Base-by-base conservation (phyloP, 1,284 basidiomycete genomes). In the Puccinia polysora region DNA sequence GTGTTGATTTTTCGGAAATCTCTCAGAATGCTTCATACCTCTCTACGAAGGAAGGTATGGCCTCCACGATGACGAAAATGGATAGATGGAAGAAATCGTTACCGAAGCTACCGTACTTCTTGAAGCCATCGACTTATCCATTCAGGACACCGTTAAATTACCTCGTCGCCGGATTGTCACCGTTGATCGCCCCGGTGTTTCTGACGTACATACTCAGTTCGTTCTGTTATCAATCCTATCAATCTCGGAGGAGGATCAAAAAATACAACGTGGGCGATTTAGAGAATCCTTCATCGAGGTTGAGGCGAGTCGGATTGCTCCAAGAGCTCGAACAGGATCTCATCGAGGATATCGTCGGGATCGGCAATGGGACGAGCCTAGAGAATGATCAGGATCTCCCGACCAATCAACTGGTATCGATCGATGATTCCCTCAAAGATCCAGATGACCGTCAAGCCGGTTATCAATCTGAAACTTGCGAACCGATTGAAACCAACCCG, bases 101-200 rank as follows among this genome's bases (percentile, higher is more conserved):
- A 45, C 65, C 65, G 4, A 68, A 58, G 28, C 30, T 58, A 38
- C 65, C 65, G 18, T 68, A 58, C 25, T 68, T 68, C 65, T 32
- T 58, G 1, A 68, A 59, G 38, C 65, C 65, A 28, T 58, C 65
- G 8, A 68, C 65, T 15, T 68, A 68, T 47, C 53, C 65, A 1
- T 68, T 58, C 32, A 36, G 40, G 28, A 28, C 40, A 34, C 65
- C 65, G 10, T 56, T 56, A n/a, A 68, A 68, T 32, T 68, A 68
- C 34, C 12, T 68, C 28, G 53, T 38, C 5, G 65, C 53, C n/a
- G 28, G 34, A 15, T 15, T 68, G 18, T 68, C 65, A 30, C 65
- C 65, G 0, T 34, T 68, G 23, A 38, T 68, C 10, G 55, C 53
- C 10, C 65, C 65, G 23, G 50, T 49, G 8, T 68, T 68, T 47